A percentile compares a stretch with the other conserved stretches of the same genome.
Conservation (phyloP, 2,329 filamentous ascomycete species). For the Trichoderma gracile region DNA sequence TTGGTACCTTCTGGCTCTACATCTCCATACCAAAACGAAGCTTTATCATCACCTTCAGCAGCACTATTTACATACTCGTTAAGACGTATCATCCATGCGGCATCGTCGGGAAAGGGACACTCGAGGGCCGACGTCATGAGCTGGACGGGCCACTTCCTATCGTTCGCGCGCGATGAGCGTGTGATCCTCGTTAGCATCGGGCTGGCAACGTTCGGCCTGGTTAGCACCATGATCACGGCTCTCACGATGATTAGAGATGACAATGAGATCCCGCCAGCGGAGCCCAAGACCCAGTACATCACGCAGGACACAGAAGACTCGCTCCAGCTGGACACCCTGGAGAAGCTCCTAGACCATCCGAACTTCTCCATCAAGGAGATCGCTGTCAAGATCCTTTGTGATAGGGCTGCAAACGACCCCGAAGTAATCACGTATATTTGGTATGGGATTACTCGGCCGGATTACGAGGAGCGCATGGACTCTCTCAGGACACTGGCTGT, state of each 20-base stretch:
- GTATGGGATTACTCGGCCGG: slow-evolving; percentile 58
- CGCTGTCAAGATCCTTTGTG: slow-evolving; percentile 59
- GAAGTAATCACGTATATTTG: slow-evolving; percentile 53
- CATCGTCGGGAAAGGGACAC: neutral
- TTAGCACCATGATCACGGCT: slow-evolving; percentile 58
- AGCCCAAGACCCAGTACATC: slow-evolving; percentile 70
- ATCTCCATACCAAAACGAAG: no score
- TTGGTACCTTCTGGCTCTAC: no score
- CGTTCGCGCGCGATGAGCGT: slow-evolving; percentile 51
- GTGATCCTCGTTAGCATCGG: slow-evolving; percentile 55
- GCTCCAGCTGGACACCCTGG: slow-evolving; percentile 64
- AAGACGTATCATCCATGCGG: neutral
- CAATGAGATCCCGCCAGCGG: slow-evolving; percentile 64
- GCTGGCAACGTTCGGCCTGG: slow-evolving; percentile 59
- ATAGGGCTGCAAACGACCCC: slow-evolving; percentile 60
- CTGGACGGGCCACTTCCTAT: slow-evolving; percentile 36
- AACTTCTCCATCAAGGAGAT: slow-evolving; percentile 73
- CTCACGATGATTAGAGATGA: slow-evolving; percentile 63
- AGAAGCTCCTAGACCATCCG: slow-evolving; percentile 67
- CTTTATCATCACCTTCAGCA: neutral
- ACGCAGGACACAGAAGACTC: slow-evolving; percentile 75
- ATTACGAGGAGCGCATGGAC: slow-evolving; percentile 60
- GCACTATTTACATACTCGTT: neutral
- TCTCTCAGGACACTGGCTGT: slow-evolving; percentile 58
- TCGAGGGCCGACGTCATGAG: slow-evolving; percentile 42